These are phyloP conservation scores for Meira miltonrushii DNA, from an alignment of 1,284 basidiomycete genomes.

Conservation along the genomic window DNA sequence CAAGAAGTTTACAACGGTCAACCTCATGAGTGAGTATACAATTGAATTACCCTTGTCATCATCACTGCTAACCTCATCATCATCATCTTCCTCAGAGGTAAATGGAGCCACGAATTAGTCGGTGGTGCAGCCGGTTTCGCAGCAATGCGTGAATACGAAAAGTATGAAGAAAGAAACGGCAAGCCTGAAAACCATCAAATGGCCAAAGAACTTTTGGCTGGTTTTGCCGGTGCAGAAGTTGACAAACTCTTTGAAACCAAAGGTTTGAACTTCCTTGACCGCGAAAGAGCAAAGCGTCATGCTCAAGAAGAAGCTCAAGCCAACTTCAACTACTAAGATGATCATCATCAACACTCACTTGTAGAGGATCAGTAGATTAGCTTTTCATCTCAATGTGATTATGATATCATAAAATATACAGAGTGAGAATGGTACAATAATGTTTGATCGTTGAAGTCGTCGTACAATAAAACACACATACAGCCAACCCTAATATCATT, in stretches of 20 bases:
- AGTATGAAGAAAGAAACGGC: conserved; percentile 55
- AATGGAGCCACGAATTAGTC: conserved; percentile 63
- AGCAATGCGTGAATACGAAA: conserved; percentile 60
- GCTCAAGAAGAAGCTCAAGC: conserved; percentile 38
- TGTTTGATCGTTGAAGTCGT: too few species aligned
- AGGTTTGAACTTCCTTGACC: conserved; percentile 39
- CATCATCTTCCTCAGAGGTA: conserved; percentile 29
- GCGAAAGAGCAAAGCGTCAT: conserved; percentile 57
- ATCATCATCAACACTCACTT: too few species aligned
- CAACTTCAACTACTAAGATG: neutral
- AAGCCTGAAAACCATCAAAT: conserved; percentile 38
- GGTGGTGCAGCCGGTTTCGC: conserved; percentile 55
- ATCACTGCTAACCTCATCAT: neutral
- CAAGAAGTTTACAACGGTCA: conserved; percentile 12
- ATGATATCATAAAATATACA: too few species aligned
- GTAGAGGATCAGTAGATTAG: too few species aligned
- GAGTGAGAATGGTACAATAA: too few species aligned
- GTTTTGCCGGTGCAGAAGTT: conserved; percentile 56
- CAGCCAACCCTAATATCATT: neutral
- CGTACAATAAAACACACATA: too few species aligned
- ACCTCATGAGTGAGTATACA: conserved; percentile 5
- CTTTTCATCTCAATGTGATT: too few species aligned
- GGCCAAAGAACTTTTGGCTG: conserved; percentile 56
- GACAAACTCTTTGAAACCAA: conserved; percentile 48
- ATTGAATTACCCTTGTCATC: neutral